These are phyloP conservation scores for Amanita thiersii DNA, from an alignment of 768 basidiomycete genomes.

Conservation along the genomic window DNA sequence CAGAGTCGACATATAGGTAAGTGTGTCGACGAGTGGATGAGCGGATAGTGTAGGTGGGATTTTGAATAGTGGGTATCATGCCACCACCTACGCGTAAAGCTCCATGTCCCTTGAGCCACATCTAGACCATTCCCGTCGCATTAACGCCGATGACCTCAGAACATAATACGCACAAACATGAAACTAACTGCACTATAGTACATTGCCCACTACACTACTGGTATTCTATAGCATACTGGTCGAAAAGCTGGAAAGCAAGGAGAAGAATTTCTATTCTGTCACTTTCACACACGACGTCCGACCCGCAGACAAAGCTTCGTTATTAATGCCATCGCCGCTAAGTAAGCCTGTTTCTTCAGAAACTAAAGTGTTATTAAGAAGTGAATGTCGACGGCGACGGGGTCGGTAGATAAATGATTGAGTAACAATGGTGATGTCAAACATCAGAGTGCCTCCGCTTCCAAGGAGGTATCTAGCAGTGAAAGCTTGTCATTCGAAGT, in stretches of 20 bases:
- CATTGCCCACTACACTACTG: background rate
- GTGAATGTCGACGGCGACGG: conserved; percentile 22
- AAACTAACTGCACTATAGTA: background rate
- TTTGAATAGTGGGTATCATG: background rate
- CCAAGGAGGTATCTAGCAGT: conserved; percentile 72
- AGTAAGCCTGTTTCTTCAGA: conserved; percentile 38
- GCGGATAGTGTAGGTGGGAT: too few species aligned
- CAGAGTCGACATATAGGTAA: background rate
- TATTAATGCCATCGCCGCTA: conserved; percentile 21
- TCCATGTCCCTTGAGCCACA: background rate
- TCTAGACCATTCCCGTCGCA: background rate
- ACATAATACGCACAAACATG: conserved; percentile 7
- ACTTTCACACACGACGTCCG: background rate
- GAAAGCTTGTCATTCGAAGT: conserved; percentile 1
- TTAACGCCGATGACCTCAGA: background rate
- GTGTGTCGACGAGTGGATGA: too few species aligned
- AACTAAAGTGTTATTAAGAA: background rate
- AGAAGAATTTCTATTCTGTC: background rate
- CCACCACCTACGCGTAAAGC: background rate
- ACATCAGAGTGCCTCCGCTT: conserved; percentile 86
- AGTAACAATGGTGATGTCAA: conserved; percentile 85
- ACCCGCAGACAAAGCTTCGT: background rate
- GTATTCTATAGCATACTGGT: too few species aligned
- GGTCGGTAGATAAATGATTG: conserved; percentile 78
- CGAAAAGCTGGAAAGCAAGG: too few species aligned